These are phyloP conservation scores for Begonia loranthoides DNA, from an alignment of 306 rosid species.

Conservation along the genomic window DNA sequence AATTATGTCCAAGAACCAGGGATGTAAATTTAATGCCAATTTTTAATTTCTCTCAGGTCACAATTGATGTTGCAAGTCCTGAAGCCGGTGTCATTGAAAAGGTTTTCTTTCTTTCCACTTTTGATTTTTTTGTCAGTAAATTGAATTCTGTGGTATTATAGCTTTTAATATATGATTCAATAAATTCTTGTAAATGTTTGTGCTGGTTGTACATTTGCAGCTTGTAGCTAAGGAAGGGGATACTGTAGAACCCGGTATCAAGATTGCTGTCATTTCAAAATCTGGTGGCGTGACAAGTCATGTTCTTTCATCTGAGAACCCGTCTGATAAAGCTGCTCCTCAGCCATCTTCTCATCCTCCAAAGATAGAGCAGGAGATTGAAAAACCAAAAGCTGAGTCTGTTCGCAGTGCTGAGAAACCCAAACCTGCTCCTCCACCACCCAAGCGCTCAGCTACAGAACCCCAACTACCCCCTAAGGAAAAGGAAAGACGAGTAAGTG, in stretches of 20 bases:
- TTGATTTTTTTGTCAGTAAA: background rate
- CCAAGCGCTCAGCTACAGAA: constrained; percentile 45
- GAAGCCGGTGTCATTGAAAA: constrained; percentile 60
- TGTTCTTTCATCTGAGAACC: constrained; percentile 47
- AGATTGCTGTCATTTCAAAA: constrained; percentile 72
- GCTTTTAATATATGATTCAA: too few species aligned
- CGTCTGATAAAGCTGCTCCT: constrained; percentile 34
- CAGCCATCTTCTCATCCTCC: constrained; percentile 21
- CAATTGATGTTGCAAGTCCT: constrained; percentile 77
- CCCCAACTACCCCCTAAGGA: constrained; percentile 82
- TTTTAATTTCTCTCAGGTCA: constrained; percentile 35
- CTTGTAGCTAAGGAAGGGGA: constrained; percentile 76
- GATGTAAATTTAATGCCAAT: constrained; percentile 5
- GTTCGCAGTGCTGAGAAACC: constrained; percentile 25
- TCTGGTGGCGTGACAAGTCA: constrained; percentile 56
- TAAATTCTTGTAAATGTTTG: background rate
- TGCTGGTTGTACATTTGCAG: constrained; percentile 12
- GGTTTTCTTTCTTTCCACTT: constrained; percentile 24
- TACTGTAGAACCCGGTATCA: constrained; percentile 71
- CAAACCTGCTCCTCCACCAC: constrained; percentile 24
- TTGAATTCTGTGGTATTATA: too few species aligned
- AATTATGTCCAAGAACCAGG: background rate
- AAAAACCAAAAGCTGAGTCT: constrained; percentile 39
- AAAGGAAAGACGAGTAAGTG: constrained; percentile 64
- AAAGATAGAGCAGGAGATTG: constrained; percentile 20